phyloP scores from a whole-genome alignment of 306 rosid genomes.

The Lathyrus sativus region DNA sequence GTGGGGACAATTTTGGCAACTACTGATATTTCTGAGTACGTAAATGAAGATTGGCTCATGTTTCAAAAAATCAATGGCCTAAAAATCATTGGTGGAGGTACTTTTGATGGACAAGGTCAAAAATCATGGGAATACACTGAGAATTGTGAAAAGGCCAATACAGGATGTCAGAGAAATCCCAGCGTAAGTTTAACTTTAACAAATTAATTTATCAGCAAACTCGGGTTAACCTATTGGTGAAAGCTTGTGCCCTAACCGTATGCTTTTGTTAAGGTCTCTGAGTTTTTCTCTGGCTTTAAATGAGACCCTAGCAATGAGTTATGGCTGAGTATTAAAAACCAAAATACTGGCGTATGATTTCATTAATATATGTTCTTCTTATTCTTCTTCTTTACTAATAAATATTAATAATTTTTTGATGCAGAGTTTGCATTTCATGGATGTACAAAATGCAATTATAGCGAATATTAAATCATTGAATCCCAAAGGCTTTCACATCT shows the following conservation, averaged over 20 bases:
- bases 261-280: too few species aligned
- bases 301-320: too few species aligned
- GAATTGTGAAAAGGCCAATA: conserved; percentile 33
- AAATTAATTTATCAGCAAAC: background rate
- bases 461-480: conserved; percentile 30
- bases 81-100: conserved; percentile 63
- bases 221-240: too few species aligned
- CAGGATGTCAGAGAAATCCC: conserved; percentile 51
- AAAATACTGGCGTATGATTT: background rate
- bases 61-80: conserved; percentile 56
- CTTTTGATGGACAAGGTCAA: conserved; percentile 71
- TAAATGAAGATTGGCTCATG: conserved; percentile 56
- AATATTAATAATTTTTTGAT: background rate
- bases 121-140: conserved; percentile 48
- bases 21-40: conserved; percentile 49
- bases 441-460: conserved; percentile 6
- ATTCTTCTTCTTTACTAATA: background rate
- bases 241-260: too few species aligned
- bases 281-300: too few species aligned
- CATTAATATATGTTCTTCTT: background rate
- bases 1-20: conserved; percentile 57
- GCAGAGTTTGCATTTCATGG: conserved; percentile 41
- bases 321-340: too few species aligned
- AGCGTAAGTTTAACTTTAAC: conserved; percentile 48
- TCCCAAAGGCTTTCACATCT: conserved; percentile 51